Evolutionary conservation across 441 rosid species (phyloP), one percentile per base, ranked within the genome.

Genomic region (Geranium incanum): DNA sequence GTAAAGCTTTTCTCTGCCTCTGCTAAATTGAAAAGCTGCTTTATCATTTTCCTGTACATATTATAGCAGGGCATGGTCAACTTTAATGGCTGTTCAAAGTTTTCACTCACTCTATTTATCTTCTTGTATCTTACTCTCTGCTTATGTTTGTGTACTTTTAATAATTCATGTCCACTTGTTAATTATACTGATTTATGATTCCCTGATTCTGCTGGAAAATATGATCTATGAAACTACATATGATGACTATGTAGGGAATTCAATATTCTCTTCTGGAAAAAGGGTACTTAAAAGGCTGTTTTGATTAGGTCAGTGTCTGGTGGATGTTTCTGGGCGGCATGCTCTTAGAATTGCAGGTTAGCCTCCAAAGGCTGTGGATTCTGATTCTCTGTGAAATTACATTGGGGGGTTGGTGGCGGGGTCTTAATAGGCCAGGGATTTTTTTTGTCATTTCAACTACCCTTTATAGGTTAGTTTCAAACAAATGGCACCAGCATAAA

Each of bases 371-470:
- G 11, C 65, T 59, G 65, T 59, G 57, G 38, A 70, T 77, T 78
- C 78, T 74, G 43, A 39, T 77, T 70, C 52, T 73, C 73, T 68
- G 74, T 67, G 71, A 65, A 68, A 65, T 72, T 36, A 38, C 50
- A 66, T 59, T 59, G 65, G 65, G 65, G 12, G 23, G 19, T 19
- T 16, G 4, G 48, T 68, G 66, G 74, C 28, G 67, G 68, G 75
- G 41, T 55, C 73, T 69, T 70, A 21, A 65, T 43, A 57, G 43
- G 72, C 72, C 48, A 68, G 63, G 75, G 45, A 36, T 48, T 70
- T 39, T 64, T 8, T 74, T 67, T 77, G 83, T 79, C 77, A 74
- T 70, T 71, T 77, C 57, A 78, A 77, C 75, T 71, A 13, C 33
- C 38, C 67, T 68, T 68, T 52, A n/a, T 74, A 43, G 33, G 68